Base-by-base conservation (phyloP, 2,329 filamentous ascomycete species). In the Esteya vermicola region DNA sequence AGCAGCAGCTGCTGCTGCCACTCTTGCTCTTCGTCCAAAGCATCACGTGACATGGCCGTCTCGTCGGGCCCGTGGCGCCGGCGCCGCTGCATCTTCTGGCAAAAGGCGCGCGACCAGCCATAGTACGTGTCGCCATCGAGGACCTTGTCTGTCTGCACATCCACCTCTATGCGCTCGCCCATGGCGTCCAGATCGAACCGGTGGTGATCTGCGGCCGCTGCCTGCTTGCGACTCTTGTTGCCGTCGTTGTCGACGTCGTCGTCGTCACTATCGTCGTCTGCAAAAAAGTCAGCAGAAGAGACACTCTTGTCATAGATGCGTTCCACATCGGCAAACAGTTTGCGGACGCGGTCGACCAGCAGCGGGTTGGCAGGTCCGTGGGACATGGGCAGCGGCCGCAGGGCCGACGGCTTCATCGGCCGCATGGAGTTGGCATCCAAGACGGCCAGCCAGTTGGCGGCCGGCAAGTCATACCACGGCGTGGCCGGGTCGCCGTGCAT, bases 31-130 rank as follows among this genome's bases (percentile, higher is more conserved):
- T 33, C 19, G 8, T 22, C 20, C 4, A n/a, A n/a, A 7, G 7
- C 33, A 23, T 22, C 19, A 3, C 4, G 19, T 12, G 20, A 5
- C 19, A 5, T 14, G 4, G 22, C 19, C 10, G 21, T 13, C 21
- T 12, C 22, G 3, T 18, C 9, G 14, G 8, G 10, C 10, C 14
- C 63, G 4, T 59, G 55, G 33, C 54, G 61, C 22, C 54, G 58
- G 28, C 70, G 64, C 38, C 65, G 61, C 58, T 80, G 85, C 81
- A 91, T 91, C 52, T 81, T 82, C 48, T 84, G 68, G 54, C 84
- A 93, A 49, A 93, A 91, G 1, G 65, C 64, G 30, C 73, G 70
- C 6, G 85, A 89, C 86, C 86, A 93, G 45, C 85, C 86, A 54
- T 93, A 93, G 56, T 93, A 93, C 1, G 81, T 84, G 46, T 84